phyloP scores from a whole-genome alignment of 2,329 filamentous ascomycete species.

The Fusarium irregulare region DNA sequence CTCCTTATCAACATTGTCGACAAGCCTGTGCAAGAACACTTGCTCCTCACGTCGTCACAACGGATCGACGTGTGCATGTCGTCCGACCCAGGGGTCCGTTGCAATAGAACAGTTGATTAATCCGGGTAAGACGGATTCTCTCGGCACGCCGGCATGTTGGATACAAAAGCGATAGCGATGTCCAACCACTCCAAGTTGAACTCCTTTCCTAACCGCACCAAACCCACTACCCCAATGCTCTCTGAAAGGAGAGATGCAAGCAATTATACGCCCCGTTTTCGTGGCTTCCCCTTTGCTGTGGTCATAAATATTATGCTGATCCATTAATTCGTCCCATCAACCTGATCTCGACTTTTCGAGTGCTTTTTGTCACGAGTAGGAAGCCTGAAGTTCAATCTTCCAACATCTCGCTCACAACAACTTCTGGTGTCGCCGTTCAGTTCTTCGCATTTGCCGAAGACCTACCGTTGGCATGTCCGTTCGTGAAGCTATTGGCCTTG shows the following conservation, averaged over 20 bases:
- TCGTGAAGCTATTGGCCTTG: constrained; percentile 36
- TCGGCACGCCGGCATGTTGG: constrained; percentile 35
- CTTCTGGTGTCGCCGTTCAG: constrained; percentile 10
- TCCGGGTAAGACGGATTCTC: constrained; percentile 19
- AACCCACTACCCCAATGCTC: constrained; percentile 10
- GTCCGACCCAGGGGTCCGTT: constrained; percentile 4
- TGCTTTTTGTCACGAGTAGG: neutral
- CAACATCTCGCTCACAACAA: neutral
- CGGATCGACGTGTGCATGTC: constrained; percentile 3
- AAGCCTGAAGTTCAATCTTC: neutral
- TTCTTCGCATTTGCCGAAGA: constrained; percentile 28
- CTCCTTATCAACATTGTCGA: neutral
- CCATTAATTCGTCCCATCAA: constrained; percentile 39
- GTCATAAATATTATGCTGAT: constrained; percentile 40
- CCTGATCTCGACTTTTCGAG: constrained; percentile 16
- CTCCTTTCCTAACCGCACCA: constrained; percentile 26
- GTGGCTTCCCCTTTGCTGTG: constrained; percentile 17
- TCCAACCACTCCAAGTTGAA: constrained; percentile 29
- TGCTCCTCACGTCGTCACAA: neutral
- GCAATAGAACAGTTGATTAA: constrained; percentile 23
- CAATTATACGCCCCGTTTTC: constrained; percentile 27
- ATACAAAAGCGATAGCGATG: constrained; percentile 39
- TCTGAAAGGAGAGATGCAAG: constrained; percentile 21
- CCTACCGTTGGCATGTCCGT: constrained; percentile 37
- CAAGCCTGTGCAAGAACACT: neutral